phyloP scores from a whole-genome alignment of 345 rosid species.

The Sisymbrium irio region DNA sequence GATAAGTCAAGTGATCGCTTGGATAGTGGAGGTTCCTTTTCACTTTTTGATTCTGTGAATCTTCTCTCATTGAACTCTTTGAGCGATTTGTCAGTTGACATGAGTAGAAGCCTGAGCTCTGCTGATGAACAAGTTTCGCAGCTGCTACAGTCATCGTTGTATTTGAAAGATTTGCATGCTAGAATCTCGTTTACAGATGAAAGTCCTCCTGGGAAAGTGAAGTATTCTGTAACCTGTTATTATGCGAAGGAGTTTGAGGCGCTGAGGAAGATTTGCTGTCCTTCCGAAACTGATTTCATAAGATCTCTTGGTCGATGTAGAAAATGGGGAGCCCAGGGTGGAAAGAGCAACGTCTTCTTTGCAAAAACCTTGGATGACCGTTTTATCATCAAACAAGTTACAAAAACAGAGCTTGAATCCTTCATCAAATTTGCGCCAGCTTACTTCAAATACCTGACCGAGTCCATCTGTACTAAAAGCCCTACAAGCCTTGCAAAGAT shows the following conservation, averaged over 20 bases:
- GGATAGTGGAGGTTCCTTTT: constrained; percentile 46
- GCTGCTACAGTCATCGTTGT: constrained; percentile 54
- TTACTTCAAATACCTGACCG: constrained; percentile 80
- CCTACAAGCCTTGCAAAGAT: constrained; percentile 96
- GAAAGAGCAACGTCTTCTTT: constrained; percentile 97
- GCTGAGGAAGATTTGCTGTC: constrained; percentile 81
- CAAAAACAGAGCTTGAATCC: constrained; percentile 94
- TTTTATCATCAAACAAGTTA: constrained; percentile 91
- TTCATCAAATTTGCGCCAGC: constrained; percentile 88
- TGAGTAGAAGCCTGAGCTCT: constrained; percentile 48
- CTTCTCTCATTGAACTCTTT: constrained; percentile 48
- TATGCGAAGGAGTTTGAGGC: constrained; percentile 85
- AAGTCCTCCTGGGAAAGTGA: constrained; percentile 70
- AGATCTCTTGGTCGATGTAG: constrained; percentile 94
- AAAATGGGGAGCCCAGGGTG: constrained; percentile 99
- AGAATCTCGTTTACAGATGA: constrained; percentile 73
- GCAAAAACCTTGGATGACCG: constrained; percentile 97
- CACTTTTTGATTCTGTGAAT: constrained; percentile 57
- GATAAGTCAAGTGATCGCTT: constrained; percentile 56
- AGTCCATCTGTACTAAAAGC: constrained; percentile 65
- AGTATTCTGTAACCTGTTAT: constrained; percentile 81
- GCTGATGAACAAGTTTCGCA: constrained; percentile 59
- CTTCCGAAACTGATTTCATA: constrained; percentile 77
- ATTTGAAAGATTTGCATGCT: constrained; percentile 66
- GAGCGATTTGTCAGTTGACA: constrained; percentile 50